phyloP scores from a whole-genome alignment of 2,329 filamentous ascomycete genomes.

The Aspergillus sojae region DNA sequence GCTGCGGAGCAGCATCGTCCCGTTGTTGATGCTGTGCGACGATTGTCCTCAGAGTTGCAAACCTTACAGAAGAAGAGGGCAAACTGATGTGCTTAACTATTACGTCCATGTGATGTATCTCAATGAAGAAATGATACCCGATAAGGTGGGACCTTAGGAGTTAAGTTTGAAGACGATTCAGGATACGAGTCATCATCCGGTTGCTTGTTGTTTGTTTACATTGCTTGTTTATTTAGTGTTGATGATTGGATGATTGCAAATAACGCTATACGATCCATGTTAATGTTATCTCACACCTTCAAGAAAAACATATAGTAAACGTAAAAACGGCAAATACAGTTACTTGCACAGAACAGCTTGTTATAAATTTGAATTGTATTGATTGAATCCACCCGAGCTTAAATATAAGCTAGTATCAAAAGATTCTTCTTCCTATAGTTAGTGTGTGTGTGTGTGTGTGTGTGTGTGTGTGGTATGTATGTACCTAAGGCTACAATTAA shows the following conservation, averaged over 20 bases:
- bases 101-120: not conserved
- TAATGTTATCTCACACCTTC: not conserved
- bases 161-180: not conserved
- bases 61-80: conserved; percentile 21
- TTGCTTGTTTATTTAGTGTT: not conserved
- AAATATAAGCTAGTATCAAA: not conserved
- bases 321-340: too few species aligned
- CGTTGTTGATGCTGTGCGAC: conserved; percentile 29
- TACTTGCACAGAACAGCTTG: not conserved
- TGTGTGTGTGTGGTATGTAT: not conserved
- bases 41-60: conserved; percentile 27
- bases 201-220: not conserved
- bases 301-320: not conserved
- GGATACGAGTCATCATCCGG: not conserved
- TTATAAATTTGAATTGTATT: not conserved
- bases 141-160: not conserved
- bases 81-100: not conserved
- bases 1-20: conserved; percentile 32
- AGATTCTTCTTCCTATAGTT: not conserved
- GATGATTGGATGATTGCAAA: not conserved
- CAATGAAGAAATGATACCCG: not conserved
- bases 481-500: conserved; percentile 1
- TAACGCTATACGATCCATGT: not conserved
- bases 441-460: too few species aligned
- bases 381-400: not conserved